Conservation (phyloP, 331 rosid species). For the Arachis monticola region DNA sequence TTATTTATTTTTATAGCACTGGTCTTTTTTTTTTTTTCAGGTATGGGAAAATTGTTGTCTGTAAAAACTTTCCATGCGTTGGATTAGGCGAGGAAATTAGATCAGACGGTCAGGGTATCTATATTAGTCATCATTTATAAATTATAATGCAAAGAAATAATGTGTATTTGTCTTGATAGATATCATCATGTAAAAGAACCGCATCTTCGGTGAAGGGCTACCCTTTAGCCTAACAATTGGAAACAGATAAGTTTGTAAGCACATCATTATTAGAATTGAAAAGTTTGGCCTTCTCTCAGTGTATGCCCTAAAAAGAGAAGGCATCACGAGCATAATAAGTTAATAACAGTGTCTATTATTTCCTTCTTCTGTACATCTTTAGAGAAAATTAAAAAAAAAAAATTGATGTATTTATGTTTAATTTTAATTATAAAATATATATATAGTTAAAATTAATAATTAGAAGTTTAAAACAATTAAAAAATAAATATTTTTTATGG, state of each 20-base stretch:
- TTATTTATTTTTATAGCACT: too few species aligned
- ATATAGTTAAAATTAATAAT: too few species aligned
- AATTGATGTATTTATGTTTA: too few species aligned
- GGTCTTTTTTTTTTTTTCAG: too few species aligned
- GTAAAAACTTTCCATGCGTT: not conserved
- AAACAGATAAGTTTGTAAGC: not conserved
- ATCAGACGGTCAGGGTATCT: conserved; percentile 1
- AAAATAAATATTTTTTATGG: too few species aligned
- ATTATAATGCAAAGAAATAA: conserved; percentile 2
- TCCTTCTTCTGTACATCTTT: not conserved
- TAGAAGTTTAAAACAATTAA: too few species aligned
- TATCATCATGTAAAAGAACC: conserved; percentile 2
- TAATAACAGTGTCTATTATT: not conserved
- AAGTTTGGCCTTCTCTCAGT: conserved; percentile 10
- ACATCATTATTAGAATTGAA: conserved; percentile 17
- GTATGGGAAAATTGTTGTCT: too few species aligned
- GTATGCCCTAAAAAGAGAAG: conserved; percentile 24
- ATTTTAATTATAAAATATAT: too few species aligned
- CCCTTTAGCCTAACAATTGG: conserved; percentile 15
- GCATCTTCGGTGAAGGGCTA: not conserved
- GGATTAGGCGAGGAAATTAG: conserved; percentile 4
- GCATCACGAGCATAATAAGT: conserved; percentile 13
- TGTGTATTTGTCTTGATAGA: not conserved
- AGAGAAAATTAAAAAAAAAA: too few species aligned
- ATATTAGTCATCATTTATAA: not conserved